phyloP scores from a whole-genome alignment of 139 green algal species.

The Deuterostichococcus epilithicus region DNA sequence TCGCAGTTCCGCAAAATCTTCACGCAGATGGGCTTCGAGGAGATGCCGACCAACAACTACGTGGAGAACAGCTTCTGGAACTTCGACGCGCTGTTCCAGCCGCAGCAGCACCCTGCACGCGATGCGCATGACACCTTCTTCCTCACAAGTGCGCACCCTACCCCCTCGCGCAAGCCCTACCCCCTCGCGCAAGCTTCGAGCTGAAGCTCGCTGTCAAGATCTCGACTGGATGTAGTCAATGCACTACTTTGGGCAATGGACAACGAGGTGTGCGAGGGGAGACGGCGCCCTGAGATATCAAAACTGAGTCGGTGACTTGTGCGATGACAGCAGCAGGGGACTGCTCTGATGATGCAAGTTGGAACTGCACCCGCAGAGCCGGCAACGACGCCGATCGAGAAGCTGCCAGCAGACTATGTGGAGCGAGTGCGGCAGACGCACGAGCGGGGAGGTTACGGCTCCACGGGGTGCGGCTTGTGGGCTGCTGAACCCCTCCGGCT shows the following conservation, averaged over 20 bases:
- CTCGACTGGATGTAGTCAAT: no score
- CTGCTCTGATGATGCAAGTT: no score
- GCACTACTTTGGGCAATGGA: no score
- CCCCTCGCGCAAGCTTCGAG: background rate
- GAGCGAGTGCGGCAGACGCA: constrained; percentile 77
- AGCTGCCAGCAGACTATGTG: constrained; percentile 82
- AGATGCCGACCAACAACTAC: constrained; percentile 93
- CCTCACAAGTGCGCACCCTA: constrained; percentile 58
- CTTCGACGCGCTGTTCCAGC: constrained; percentile 99
- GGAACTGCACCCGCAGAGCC: constrained; percentile 42
- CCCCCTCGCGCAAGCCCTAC: no score
- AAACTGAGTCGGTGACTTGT: no score
- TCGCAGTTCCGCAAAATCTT: constrained; percentile 94
- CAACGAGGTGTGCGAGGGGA: no score
- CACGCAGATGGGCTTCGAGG: constrained; percentile 88
- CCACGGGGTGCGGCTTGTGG: constrained; percentile 37
- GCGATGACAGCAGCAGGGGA: no score
- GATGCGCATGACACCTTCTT: constrained; percentile 99
- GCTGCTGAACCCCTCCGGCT: no score
- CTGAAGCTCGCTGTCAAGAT: no score
- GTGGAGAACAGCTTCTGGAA: constrained; percentile 97
- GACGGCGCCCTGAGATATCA: no score
- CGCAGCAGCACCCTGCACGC: constrained; percentile 94
- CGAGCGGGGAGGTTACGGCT: constrained; percentile 84
- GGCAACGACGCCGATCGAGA: constrained; percentile 46